Base-by-base conservation (phyloP, 2,329 filamentous ascomycete species). In the Diplocarpon rosae region DNA sequence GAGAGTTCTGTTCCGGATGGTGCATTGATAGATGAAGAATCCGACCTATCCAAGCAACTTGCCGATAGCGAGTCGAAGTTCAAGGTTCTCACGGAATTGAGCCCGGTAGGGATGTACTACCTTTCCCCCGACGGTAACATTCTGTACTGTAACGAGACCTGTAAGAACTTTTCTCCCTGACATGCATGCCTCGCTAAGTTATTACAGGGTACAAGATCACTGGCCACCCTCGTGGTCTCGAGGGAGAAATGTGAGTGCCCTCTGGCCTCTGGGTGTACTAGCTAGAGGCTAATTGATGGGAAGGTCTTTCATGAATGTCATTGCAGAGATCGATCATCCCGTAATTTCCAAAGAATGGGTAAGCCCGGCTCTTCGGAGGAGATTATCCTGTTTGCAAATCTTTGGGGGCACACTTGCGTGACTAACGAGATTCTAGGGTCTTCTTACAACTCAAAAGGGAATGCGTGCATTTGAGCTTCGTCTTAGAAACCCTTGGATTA, bases 61-160 rank as follows among this genome's bases (percentile, higher is more conserved):
- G 43, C 72, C 37, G 75, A 80, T 55, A 78, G 78, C 59, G 85
- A 90, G 61, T 79, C 82, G 34, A 80, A 82, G 46, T 89, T 90
- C 58, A 85, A 82, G 1, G 73, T 83, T 32, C 85, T 90, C 78
- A 84, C 85, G 1, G 84, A 88, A 57, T 83, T 87, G 49, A 83
- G 83, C 0, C 85, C 85, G 0, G 84, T 88, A 1, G 85, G 85
- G 30, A 81, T 92, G 66, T 89, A 89, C 61, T 83, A 86, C 47
- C 76, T 79, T 9, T 43, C 43, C 16, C 51, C 51, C 1, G 46
- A 49, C 14, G 53, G 54, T 11, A 73, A 75, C 39, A 76, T 87
- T 47, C 78, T 72, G 0, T 85, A 82, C 57, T 83, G 80, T 50
- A 88, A 87, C 56, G 76, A 83, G 43, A 78, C 78, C 13, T 87